Conservation (phyloP, 2,329 filamentous ascomycete species). For the Aureobasidium sp. region DNA sequence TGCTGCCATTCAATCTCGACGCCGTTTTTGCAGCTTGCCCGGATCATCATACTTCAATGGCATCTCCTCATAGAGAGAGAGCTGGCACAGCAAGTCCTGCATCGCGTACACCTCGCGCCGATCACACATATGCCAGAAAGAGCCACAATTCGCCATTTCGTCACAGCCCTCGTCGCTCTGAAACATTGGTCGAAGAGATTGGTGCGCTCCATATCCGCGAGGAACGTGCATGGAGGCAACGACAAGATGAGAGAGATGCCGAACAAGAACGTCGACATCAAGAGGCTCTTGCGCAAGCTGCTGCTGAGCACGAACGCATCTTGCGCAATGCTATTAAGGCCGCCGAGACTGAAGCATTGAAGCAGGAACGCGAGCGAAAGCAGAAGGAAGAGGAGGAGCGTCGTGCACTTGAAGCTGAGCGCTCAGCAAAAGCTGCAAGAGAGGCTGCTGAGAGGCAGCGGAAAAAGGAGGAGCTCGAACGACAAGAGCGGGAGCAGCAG, state of each 20-base stretch:
- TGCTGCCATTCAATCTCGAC: not conserved
- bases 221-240: constrained; percentile 46
- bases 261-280: constrained; percentile 58
- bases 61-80: not conserved
- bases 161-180: constrained; percentile 23
- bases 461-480: constrained; percentile 26
- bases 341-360: constrained; percentile 42
- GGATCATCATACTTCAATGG: not conserved
- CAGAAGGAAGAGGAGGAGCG: constrained; percentile 31
- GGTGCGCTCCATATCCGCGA: constrained; percentile 36
- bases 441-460: constrained; percentile 31
- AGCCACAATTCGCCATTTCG: constrained; percentile 16
- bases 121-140: not conserved
- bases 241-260: constrained; percentile 55
- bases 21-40: not conserved
- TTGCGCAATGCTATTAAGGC: constrained; percentile 49
- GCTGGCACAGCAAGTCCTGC: constrained; percentile 7
- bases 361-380: constrained; percentile 32
- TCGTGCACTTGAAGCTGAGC: constrained; percentile 35
- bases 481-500: constrained; percentile 24
- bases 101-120: not conserved
- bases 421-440: constrained; percentile 38
- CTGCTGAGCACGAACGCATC: constrained; percentile 60
- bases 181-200: constrained; percentile 31
- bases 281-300: constrained; percentile 59